Conservation (phyloP, 805 yeast genomes). For the Lachancea lanzarotensis region DNA sequence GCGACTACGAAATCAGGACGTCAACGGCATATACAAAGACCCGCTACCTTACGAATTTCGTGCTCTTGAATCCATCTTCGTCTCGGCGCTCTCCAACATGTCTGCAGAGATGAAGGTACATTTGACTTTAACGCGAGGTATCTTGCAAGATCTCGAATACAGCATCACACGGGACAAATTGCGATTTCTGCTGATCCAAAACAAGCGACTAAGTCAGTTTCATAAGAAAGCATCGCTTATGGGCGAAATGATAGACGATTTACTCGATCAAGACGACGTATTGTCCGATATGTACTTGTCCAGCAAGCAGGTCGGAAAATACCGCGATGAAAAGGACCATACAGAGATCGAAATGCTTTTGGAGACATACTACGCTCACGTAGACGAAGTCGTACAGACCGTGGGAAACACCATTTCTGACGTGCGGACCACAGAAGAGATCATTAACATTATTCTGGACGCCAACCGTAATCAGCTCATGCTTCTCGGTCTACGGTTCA, state of each 20-base stretch:
- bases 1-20: conserved; percentile 19
- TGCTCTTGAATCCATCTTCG: conserved; percentile 81
- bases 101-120: conserved; percentile 85
- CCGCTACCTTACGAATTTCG: conserved; percentile 79
- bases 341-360: conserved; percentile 83
- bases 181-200: conserved; percentile 71
- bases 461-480: conserved; percentile 90
- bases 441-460: conserved; percentile 85
- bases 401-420: conserved; percentile 72
- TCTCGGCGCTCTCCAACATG: conserved; percentile 70
- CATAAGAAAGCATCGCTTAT: conserved; percentile 77
- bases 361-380: conserved; percentile 84
- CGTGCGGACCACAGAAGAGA: conserved; percentile 89
- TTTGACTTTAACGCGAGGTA: conserved; percentile 63
- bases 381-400: conserved; percentile 91
- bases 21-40: conserved; percentile 19
- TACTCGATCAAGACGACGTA: conserved; percentile 83
- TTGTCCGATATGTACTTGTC: conserved; percentile 75
- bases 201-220: conserved; percentile 78
- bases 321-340: conserved; percentile 56
- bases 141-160: conserved; percentile 70
- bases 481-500: conserved; percentile 77
- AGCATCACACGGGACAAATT: conserved; percentile 75
- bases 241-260: conserved; percentile 76
- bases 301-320: conserved; percentile 43